Conservation (phyloP, 1,284 basidiomycete species). For the Nidula niveotomentosa region DNA sequence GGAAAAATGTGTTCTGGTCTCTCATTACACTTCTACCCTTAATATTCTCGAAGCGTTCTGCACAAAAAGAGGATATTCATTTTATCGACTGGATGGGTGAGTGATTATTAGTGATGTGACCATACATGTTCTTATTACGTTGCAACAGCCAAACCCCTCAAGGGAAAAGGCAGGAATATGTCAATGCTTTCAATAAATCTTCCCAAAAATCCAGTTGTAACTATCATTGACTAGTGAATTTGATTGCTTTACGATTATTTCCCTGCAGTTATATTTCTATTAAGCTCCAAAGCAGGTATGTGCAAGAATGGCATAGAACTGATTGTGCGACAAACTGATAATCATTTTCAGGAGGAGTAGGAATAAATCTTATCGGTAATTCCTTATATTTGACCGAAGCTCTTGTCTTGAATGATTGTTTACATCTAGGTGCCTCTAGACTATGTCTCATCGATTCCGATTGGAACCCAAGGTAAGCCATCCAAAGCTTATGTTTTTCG, state of each 20-base stretch:
- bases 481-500: not conserved
- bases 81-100: conserved; percentile 88
- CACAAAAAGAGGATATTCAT: conserved; percentile 74
- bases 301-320: no score
- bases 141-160: conserved; percentile 70
- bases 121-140: no score
- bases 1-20: conserved; percentile 93
- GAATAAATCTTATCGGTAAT: conserved; percentile 82
- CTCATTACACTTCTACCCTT: conserved; percentile 89
- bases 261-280: conserved; percentile 82
- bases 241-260: conserved; percentile 2
- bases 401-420: not conserved
- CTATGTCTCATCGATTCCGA: conserved; percentile 89
- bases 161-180: conserved; percentile 80
- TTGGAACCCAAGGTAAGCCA: conserved; percentile 86
- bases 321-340: no score
- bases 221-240: conserved; percentile 17
- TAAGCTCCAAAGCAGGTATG: conserved; percentile 90
- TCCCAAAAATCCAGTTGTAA: conserved; percentile 67
- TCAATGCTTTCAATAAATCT: conserved; percentile 80
- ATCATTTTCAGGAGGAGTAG: conserved; percentile 68
- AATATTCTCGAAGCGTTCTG: conserved; percentile 91
- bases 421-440: conserved; percentile 68
- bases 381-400: not conserved
- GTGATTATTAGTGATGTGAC: conserved; percentile 11